Base-by-base conservation (phyloP, 1,139 yeast genomes). In the Blastobotrys indianensis region DNA sequence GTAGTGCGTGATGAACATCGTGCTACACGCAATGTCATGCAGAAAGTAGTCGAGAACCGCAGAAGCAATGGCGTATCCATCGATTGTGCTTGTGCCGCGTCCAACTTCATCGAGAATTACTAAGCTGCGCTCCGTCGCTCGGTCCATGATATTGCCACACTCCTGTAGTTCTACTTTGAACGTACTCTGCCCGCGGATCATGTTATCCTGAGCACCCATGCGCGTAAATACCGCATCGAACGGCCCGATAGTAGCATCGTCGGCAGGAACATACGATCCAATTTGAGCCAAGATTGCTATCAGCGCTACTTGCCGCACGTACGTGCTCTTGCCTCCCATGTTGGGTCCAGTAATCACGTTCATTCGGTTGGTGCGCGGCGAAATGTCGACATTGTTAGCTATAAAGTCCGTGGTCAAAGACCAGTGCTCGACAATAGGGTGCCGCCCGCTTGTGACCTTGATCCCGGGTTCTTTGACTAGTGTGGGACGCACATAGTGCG, bases 291-390 rank as follows among this genome's bases (percentile, higher is more conserved):
- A 60, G n/a, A 92, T 82, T 0, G 81, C 82, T 41, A 87, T 85
- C 12, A 88, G 66, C 0, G 97, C 97, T 59, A 83, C 85, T 55
- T 90, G 97, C 41, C 97, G 74, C 42, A 92, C 67, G 58, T 79
- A 92, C 0, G 97, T 90, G 38, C 95, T 85, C 59, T 92, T 92
- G 0, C 98, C 98, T 2, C 97, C 97, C 97, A 92, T 92, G 60
- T 92, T 92, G 1, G 97, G 97, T 1, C 98, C 98, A 0, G 88
- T 81, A 25, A 85, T 74, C 8, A 86, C 73, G 52, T 84, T 65
- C 1, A 57, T 54, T 33, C 85, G 66, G 16, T 75, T 69, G 1
- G 67, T 62, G 41, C 68, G 63, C 11, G 65, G 61, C 2, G 69
- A 56, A 68, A 86, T 74, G 2, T 62, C 48, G 7, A 84, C 75